These are phyloP conservation scores for Coix lacrymajobi DNA, from an alignment of 176 grass and related monocot species.

Conservation along the genomic window DNA sequence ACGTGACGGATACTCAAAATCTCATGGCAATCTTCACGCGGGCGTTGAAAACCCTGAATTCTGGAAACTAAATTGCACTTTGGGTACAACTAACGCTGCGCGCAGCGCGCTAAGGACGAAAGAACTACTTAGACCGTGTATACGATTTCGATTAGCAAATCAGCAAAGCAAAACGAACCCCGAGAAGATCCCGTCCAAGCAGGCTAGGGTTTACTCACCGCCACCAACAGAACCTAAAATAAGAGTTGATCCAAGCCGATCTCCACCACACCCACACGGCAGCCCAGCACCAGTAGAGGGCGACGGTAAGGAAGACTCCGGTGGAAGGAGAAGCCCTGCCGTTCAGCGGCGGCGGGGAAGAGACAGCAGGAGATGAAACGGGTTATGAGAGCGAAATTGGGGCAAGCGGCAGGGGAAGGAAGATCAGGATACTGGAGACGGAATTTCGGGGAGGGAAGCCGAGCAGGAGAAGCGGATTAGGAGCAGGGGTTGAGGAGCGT, in stretches of 20 bases:
- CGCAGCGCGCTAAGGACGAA: not conserved
- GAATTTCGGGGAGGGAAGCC: not conserved
- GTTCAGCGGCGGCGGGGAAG: not conserved
- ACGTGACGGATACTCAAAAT: not conserved
- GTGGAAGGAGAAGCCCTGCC: not conserved
- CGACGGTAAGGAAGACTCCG: not conserved
- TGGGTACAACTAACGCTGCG: not conserved
- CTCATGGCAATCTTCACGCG: not conserved
- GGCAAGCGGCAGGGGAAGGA: not conserved
- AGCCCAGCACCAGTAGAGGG: not conserved
- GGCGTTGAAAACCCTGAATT: not conserved
- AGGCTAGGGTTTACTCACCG: constrained; percentile 18
- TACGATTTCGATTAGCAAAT: not conserved
- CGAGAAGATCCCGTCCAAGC: not conserved
- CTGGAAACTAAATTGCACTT: not conserved
- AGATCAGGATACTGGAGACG: not conserved
- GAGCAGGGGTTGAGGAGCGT: not conserved
- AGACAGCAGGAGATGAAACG: not conserved
- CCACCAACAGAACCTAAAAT: not conserved
- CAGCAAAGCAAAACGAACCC: not conserved
- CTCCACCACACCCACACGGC: not conserved
- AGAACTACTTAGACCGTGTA: not conserved
- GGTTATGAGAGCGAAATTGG: not conserved
- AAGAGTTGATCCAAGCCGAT: not conserved
- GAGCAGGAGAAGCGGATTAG: not conserved